Percentiles rank a stretch among this genome's conserved stretches.
These are phyloP conservation scores for Austroboletus novae-zelandiae DNA, from an alignment of 1,284 basidiomycete genomes.

Conservation along the genomic window DNA sequence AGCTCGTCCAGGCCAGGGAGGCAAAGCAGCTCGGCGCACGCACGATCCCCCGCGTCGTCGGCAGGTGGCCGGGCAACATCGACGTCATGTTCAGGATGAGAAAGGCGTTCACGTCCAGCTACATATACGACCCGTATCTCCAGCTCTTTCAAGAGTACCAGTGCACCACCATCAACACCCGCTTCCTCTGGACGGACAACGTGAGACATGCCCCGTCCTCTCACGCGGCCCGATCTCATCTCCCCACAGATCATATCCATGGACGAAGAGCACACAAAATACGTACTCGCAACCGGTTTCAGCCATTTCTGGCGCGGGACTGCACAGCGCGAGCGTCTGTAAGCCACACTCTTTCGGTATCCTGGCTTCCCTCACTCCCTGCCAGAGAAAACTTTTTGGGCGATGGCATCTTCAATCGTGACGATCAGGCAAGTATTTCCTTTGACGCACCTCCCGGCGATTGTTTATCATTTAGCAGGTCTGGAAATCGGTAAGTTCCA, in stretches of 20 bases:
- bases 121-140: constrained; percentile 61
- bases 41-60: constrained; percentile 54
- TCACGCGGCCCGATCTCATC: not conserved
- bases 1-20: constrained; percentile 40
- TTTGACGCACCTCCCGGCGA: not conserved
- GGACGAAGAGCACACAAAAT: constrained; percentile 68
- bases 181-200: constrained; percentile 63
- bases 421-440: constrained; percentile 51
- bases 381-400: constrained; percentile 66
- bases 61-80: constrained; percentile 72
- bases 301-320: constrained; percentile 61
- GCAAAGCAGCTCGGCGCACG: constrained; percentile 48
- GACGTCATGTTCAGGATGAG: constrained; percentile 60
- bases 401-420: constrained; percentile 71
- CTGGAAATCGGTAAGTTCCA: constrained; percentile 50
- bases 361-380: not conserved
- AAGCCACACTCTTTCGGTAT: constrained; percentile 21
- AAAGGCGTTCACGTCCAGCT: constrained; percentile 52
- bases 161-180: constrained; percentile 63
- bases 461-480: constrained; percentile 31
- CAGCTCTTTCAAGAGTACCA: constrained; percentile 65
- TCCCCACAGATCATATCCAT: constrained; percentile 62
- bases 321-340: constrained; percentile 63
- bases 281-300: constrained; percentile 65
- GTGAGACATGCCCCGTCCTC: constrained; percentile 36